Conservation (phyloP, 2,329 filamentous ascomycete species). For the Corinectria fuckeliana region DNA sequence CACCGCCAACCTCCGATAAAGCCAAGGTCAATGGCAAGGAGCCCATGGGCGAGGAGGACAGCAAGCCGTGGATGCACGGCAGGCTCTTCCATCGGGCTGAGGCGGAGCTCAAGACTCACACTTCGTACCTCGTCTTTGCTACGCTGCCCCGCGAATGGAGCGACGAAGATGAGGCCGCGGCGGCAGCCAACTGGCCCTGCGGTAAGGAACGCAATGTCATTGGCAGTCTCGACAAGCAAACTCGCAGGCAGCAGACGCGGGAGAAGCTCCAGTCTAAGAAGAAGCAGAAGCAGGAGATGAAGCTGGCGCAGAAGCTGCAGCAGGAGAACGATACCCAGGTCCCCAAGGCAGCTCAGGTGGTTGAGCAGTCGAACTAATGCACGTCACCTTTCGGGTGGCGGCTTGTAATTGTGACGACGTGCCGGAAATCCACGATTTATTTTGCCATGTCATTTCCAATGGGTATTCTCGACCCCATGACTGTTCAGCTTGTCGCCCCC, state of each 20-base stretch:
- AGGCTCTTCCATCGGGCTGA: slow-evolving; percentile 82
- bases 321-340: slow-evolving; percentile 32
- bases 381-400: not conserved
- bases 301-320: slow-evolving; percentile 50
- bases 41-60: slow-evolving; percentile 30
- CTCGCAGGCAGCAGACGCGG: slow-evolving; percentile 63
- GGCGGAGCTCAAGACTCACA: slow-evolving; percentile 91
- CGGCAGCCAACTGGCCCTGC: slow-evolving; percentile 69
- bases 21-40: slow-evolving; percentile 37
- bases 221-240: slow-evolving; percentile 59
- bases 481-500: not conserved
- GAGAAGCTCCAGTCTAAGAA: slow-evolving; percentile 57
- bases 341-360: slow-evolving; percentile 14
- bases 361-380: slow-evolving; percentile 27
- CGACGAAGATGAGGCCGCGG: slow-evolving; percentile 77
- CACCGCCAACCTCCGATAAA: slow-evolving; percentile 36
- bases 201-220: slow-evolving; percentile 59
- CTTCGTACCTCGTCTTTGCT: slow-evolving; percentile 95
- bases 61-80: slow-evolving; percentile 75
- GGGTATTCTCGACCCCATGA: not conserved
- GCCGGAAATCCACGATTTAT: not conserved
- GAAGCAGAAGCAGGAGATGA: slow-evolving; percentile 45
- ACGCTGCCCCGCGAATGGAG: slow-evolving; percentile 87
- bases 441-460: not conserved
- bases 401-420: slow-evolving; percentile 15